Conservation (phyloP, 768 basidiomycete genomes). For the Gelatoporia subvermispora region DNA sequence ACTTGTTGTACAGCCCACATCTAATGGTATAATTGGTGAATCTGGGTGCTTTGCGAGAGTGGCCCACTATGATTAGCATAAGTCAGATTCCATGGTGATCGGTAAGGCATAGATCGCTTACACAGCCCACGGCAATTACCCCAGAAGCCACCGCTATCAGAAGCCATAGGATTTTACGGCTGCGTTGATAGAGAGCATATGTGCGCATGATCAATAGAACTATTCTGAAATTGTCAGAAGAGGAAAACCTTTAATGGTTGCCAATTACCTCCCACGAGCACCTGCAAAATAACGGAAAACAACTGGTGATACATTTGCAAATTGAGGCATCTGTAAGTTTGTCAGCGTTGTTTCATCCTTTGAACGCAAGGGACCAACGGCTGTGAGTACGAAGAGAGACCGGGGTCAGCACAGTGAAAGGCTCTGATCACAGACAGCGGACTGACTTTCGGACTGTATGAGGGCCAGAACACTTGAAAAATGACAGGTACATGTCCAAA, state of each 20-base stretch:
- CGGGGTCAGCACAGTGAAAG: too few species aligned
- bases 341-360: too few species aligned
- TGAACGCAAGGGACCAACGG: too few species aligned
- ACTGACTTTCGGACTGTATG: not conserved
- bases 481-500: slow-evolving; percentile 13
- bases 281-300: not conserved
- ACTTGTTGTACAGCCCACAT: too few species aligned
- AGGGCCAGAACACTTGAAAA: not conserved
- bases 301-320: slow-evolving; percentile 2
- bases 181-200: slow-evolving; percentile 21
- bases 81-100: too few species aligned
- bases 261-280: slow-evolving; percentile 5
- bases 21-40: too few species aligned
- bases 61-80: too few species aligned
- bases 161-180: slow-evolving; percentile 10
- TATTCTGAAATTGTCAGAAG: not conserved
- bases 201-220: slow-evolving; percentile 19
- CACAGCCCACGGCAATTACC: too few species aligned
- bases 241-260: not conserved
- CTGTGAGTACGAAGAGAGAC: too few species aligned
- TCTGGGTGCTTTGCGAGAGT: too few species aligned
- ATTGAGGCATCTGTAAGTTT: not conserved
- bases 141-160: not conserved
- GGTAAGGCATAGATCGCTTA: too few species aligned
- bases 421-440: too few species aligned